Percentiles rank a stretch among this genome's conserved stretches.
Evolutionary conservation across 768 basidiomycete genomes (phyloP).

Genomic region (Butyriboletus loyo): DNA sequence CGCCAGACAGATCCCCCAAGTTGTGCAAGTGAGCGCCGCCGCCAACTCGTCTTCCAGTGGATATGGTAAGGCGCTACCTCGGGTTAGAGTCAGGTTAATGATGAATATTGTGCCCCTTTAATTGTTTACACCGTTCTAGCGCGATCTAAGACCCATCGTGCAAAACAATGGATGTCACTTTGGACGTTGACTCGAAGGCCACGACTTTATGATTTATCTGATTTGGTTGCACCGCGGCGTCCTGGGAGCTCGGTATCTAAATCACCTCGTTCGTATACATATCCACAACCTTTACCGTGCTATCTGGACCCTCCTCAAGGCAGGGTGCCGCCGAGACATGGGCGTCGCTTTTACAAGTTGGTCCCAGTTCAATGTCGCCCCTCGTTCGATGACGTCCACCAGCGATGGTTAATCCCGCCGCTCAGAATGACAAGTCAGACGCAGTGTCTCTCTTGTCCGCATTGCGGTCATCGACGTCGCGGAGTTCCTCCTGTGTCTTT

Average conservation of each 20-base stretch:
- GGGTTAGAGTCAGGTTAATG: not conserved
- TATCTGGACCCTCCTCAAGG: conserved; percentile 51
- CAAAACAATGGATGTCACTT: conserved; percentile 12
- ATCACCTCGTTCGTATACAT: no score
- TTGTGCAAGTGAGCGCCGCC: conserved; percentile 27
- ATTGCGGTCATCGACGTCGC: conserved; percentile 21
- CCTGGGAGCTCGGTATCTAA: conserved; percentile 59
- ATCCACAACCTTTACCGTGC: conserved; percentile 69
- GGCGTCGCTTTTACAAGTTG: conserved; percentile 10
- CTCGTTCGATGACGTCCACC: conserved; percentile 12
- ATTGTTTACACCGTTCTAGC: not conserved
- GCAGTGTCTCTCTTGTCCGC: conserved; percentile 22
- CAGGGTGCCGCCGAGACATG: conserved; percentile 23
- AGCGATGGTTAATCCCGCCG: conserved; percentile 1
- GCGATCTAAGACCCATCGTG: not conserved
- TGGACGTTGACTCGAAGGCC: conserved; percentile 48
- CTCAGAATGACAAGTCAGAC: conserved; percentile 29
- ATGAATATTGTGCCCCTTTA: not conserved
- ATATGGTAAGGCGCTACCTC: conserved; percentile 28
- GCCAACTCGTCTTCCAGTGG: conserved; percentile 26
- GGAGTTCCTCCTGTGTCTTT: conserved; percentile 29
- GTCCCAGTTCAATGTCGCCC: not conserved
- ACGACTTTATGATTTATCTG: conserved; percentile 67
- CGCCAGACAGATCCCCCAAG: conserved; percentile 3
- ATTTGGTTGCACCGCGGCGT: conserved; percentile 56